A percentile compares a stretch with the other conserved stretches of the same genome.
Evolutionary conservation across 352 stramenopile genomes (phyloP).

Genomic region (Blastocystis sp.): DNA sequence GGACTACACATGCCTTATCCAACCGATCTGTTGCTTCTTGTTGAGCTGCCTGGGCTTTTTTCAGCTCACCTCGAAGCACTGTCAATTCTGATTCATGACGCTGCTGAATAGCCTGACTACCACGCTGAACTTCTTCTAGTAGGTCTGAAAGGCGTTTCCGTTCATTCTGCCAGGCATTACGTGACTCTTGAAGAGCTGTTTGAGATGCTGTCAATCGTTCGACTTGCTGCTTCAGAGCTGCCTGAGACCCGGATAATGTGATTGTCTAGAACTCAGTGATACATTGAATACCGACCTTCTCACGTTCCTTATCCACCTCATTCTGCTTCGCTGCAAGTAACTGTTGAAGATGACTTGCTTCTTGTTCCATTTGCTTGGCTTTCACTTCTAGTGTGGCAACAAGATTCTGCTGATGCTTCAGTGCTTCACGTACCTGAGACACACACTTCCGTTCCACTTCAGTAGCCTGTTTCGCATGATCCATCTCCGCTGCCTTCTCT

Average conservation of each 20-base stretch:
- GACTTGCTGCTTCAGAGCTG: background rate
- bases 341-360: background rate
- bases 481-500: background rate
- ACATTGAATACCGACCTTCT: background rate
- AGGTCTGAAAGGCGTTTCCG: background rate
- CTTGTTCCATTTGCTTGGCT: background rate
- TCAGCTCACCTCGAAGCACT: constrained; percentile 8
- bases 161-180: constrained; percentile 22
- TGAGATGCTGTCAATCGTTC: background rate
- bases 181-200: constrained; percentile 1
- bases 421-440: background rate
- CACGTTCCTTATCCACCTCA: background rate
- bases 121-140: constrained; percentile 30
- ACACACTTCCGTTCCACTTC: background rate
- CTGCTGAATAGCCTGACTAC: constrained; percentile 15
- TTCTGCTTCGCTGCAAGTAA: background rate
- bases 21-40: constrained; percentile 6
- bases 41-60: background rate
- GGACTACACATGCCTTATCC: background rate
- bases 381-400: background rate
- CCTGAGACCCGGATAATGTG: background rate
- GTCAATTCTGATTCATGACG: background rate
- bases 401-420: background rate
- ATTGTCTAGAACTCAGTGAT: background rate
- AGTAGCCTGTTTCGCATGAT: background rate